Evolutionary conservation across 805 yeast genomes (phyloP).

Genomic region (Starmerella apicola): DNA sequence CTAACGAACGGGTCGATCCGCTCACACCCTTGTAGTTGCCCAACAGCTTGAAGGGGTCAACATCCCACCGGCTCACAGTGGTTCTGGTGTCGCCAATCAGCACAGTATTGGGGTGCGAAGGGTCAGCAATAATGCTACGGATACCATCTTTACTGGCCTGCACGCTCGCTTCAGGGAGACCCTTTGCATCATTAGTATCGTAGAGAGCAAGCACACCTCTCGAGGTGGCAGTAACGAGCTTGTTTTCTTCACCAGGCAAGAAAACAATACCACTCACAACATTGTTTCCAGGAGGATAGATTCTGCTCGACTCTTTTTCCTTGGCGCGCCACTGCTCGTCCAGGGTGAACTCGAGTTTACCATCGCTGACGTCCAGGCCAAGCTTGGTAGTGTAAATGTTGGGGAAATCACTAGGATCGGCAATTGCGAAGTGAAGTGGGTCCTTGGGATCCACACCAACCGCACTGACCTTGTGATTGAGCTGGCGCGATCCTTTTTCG

Average conservation of each 20-base stretch:
- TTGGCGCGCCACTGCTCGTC: constrained; percentile 46
- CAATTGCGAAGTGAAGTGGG: constrained; percentile 53
- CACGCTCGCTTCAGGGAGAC: constrained; percentile 51
- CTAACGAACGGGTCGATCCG: constrained; percentile 46
- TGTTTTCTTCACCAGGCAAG: constrained; percentile 32
- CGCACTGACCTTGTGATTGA: constrained; percentile 6
- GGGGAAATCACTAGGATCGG: constrained; percentile 76
- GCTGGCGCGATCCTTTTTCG: background rate
- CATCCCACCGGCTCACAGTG: constrained; percentile 36
- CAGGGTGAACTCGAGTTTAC: constrained; percentile 25
- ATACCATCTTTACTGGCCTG: constrained; percentile 47
- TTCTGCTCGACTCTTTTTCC: constrained; percentile 66
- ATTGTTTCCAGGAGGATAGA: constrained; percentile 72
- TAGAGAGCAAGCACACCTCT: constrained; percentile 69
- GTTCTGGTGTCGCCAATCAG: constrained; percentile 64
- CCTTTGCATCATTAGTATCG: constrained; percentile 43
- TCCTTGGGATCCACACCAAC: constrained; percentile 33
- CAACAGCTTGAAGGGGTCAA: constrained; percentile 29
- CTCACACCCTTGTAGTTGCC: constrained; percentile 71
- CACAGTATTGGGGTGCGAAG: constrained; percentile 33
- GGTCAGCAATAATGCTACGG: constrained; percentile 29
- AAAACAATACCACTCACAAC: constrained; percentile 56
- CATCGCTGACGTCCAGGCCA: constrained; percentile 25
- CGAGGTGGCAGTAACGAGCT: constrained; percentile 54
- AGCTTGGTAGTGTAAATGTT: constrained; percentile 29